Evolutionary conservation across 2,329 filamentous ascomycete species (phyloP).

Genomic region (Eurotiales sp.): DNA sequence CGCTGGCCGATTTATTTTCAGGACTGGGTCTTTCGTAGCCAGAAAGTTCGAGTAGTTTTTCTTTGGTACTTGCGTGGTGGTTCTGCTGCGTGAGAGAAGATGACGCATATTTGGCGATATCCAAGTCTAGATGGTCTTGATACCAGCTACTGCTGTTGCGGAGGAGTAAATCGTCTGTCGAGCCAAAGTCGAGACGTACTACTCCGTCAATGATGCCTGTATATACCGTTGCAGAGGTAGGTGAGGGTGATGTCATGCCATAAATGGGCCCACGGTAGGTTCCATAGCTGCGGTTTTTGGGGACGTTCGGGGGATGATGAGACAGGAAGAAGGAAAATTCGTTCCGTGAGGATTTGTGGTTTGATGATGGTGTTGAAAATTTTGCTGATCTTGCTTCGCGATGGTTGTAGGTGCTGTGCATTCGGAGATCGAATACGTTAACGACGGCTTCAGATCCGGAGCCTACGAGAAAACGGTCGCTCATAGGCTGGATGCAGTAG

Average conservation of each 20-base stretch:
- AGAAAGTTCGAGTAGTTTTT: constrained; percentile 34
- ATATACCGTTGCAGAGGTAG: constrained; percentile 44
- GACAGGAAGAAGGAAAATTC: constrained; percentile 45
- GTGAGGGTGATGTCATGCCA: constrained; percentile 42
- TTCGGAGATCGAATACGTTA: constrained; percentile 61
- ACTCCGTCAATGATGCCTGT: constrained; percentile 42
- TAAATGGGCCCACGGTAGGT: constrained; percentile 45
- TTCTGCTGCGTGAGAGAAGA: constrained; percentile 5
- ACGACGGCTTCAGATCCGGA: constrained; percentile 55
- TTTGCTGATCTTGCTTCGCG: constrained; percentile 23
- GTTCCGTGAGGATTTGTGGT: constrained; percentile 18
- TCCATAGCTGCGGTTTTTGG: constrained; percentile 13
- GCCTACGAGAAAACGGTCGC: constrained; percentile 54
- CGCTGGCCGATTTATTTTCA: constrained; percentile 27
- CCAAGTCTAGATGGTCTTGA: constrained; percentile 25
- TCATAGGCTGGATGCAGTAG: constrained; percentile 56
- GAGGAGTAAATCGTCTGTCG: constrained; percentile 39
- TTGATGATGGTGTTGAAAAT: background rate
- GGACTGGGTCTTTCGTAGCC: constrained; percentile 43
- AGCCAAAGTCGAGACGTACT: constrained; percentile 41
- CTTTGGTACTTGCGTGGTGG: background rate
- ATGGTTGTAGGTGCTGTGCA: constrained; percentile 37
- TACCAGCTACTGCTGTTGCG: constrained; percentile 29
- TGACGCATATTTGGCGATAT: constrained; percentile 12
- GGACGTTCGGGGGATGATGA: constrained; percentile 20